These are phyloP conservation scores for Colletotrichum magnum DNA, from an alignment of 2,329 filamentous ascomycete genomes.

Conservation along the genomic window DNA sequence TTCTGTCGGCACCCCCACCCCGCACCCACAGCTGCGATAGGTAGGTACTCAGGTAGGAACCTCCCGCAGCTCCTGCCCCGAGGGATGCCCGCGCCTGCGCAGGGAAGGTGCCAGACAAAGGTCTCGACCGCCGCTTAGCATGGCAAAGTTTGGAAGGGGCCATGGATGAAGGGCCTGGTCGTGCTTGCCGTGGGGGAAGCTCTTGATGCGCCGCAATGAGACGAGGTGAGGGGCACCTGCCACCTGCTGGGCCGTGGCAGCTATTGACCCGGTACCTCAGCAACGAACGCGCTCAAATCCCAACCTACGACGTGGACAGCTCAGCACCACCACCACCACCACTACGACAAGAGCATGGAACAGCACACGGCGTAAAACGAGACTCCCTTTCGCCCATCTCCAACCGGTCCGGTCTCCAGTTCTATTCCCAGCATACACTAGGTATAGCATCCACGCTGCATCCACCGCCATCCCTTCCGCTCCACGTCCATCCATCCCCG, in stretches of 20 bases:
- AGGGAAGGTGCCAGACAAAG: slow-evolving; percentile 1
- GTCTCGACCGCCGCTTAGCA: slow-evolving; percentile 28
- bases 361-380: neutral
- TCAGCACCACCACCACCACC: slow-evolving; percentile 1
- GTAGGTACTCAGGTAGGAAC: neutral
- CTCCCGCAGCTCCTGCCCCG: neutral
- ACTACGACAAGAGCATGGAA: neutral
- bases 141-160: slow-evolving; percentile 1
- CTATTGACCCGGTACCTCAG: too few species aligned
- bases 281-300: neutral
- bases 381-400: too few species aligned
- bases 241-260: too few species aligned
- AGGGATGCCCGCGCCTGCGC: neutral
- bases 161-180: too few species aligned
- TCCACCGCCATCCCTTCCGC: slow-evolving; percentile 24
- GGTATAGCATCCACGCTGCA: slow-evolving; percentile 7
- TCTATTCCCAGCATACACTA: slow-evolving; percentile 8
- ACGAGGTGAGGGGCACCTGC: neutral
- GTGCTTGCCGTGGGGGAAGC: slow-evolving; percentile 1
- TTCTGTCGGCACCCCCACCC: neutral
- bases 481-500: slow-evolving; percentile 12
- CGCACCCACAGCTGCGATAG: slow-evolving; percentile 3
- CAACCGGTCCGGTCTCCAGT: neutral
- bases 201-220: slow-evolving; percentile 32
- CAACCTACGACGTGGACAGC: too few species aligned